Evolutionary conservation across 192 early-diverging fungal genomes (phyloP).

Genomic region (Umbelopsis sp.): DNA sequence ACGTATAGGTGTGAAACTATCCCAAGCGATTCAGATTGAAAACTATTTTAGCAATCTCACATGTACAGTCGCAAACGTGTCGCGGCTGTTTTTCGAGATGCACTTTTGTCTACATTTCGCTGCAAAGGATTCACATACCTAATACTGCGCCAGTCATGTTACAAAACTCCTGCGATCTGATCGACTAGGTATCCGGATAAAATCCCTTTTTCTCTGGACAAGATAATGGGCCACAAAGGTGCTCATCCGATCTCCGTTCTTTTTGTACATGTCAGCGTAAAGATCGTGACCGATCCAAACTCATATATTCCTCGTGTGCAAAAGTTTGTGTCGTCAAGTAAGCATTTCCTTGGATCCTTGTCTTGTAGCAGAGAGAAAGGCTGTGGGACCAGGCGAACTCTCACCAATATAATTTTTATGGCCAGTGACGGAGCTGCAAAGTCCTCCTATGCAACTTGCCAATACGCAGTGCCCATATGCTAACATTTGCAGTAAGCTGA

Average conservation of each 20-base stretch:
- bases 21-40: conserved; percentile 21
- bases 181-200: not conserved
- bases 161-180: not conserved
- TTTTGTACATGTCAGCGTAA: not conserved
- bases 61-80: not conserved
- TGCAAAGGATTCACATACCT: not conserved
- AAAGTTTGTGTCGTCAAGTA: no score
- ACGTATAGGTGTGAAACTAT: not conserved
- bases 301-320: no score
- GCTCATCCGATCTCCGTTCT: conserved; percentile 19
- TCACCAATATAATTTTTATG: no score
- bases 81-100: not conserved
- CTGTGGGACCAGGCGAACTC: no score
- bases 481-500: no score
- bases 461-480: no score
- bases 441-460: no score
- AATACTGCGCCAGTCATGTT: not conserved
- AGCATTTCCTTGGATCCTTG: no score
- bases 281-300: no score
- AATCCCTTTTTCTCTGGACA: not conserved
- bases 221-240: not conserved
- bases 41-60: conserved; percentile 20
- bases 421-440: no score
- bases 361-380: no score
- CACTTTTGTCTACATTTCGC: conserved; percentile 17